Percentiles rank a stretch among this genome's conserved stretches.
These are phyloP conservation scores for Xylaria sp. DNA, from an alignment of 2,329 filamentous ascomycete genomes.

Conservation along the genomic window DNA sequence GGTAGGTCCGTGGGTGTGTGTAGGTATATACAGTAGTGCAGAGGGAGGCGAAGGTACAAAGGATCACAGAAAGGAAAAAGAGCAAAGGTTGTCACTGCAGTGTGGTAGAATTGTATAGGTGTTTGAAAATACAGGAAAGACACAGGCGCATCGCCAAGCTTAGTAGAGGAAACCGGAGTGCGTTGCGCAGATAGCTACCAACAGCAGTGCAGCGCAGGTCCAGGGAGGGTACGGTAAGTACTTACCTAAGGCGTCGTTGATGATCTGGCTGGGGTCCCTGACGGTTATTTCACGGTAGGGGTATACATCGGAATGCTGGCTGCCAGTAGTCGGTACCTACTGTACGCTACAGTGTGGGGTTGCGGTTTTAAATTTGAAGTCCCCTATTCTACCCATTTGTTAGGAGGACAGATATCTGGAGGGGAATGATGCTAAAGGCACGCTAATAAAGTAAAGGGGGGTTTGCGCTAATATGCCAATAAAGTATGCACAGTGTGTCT, in stretches of 20 bases:
- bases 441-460: not conserved
- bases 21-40: conserved; percentile 4
- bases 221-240: not conserved
- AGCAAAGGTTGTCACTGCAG: not conserved
- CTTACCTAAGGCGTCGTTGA: not conserved
- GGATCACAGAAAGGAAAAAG: not conserved
- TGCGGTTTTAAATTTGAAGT: conserved; percentile 19
- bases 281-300: not conserved
- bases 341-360: conserved; percentile 6
- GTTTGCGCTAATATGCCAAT: not conserved
- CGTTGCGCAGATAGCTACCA: conserved; percentile 16
- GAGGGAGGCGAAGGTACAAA: not conserved
- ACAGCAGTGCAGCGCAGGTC: not conserved
- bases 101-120: not conserved
- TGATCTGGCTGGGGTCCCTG: conserved; percentile 7
- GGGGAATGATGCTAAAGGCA: not conserved
- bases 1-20: conserved; percentile 2
- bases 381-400: conserved; percentile 14
- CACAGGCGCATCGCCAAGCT: conserved; percentile 32
- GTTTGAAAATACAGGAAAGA: conserved; percentile 25
- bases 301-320: not conserved
- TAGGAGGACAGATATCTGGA: not conserved
- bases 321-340: not conserved
- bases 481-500: not conserved
- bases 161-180: conserved; percentile 12